Conservation (phyloP, 2,329 filamentous ascomycete species). For the Apiospora sp. region DNA sequence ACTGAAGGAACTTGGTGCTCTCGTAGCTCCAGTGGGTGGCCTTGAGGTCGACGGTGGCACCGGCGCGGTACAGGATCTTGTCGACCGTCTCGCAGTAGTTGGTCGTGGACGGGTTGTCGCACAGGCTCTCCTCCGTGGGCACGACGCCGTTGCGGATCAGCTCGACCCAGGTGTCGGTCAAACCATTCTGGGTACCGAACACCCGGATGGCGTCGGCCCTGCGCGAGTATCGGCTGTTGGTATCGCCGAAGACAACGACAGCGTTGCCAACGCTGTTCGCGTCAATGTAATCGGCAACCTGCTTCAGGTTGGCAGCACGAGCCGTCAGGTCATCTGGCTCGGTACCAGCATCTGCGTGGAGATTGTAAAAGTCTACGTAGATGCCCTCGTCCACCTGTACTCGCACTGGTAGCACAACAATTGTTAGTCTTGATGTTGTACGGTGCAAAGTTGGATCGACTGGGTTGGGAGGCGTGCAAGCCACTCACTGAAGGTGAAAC, state of each 20-base stretch:
- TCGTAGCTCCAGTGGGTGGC: conserved; percentile 64
- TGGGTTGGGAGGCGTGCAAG: not conserved
- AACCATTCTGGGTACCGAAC: conserved; percentile 57
- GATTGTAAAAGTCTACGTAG: conserved; percentile 70
- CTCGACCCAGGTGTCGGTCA: conserved; percentile 68
- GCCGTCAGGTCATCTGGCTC: conserved; percentile 60
- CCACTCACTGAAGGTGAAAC: conserved; percentile 64
- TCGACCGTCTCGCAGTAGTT: conserved; percentile 71
- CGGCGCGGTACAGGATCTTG: conserved; percentile 69
- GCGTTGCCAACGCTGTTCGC: conserved; percentile 65
- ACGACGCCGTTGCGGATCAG: conserved; percentile 56
- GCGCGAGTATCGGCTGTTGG: conserved; percentile 70
- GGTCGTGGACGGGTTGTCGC: conserved; percentile 63
- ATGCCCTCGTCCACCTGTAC: conserved; percentile 58
- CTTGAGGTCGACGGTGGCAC: conserved; percentile 52
- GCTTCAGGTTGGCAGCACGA: conserved; percentile 65
- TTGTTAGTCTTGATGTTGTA: not conserved
- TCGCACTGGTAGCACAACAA: conserved; percentile 52
- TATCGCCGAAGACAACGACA: conserved; percentile 71
- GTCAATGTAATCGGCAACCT: conserved; percentile 66
- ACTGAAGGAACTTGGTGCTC: conserved; percentile 62
- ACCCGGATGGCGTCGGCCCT: conserved; percentile 59
- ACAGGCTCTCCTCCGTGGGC: conserved; percentile 56
- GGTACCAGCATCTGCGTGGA: conserved; percentile 71
- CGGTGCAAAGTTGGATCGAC: not conserved